Base-by-base conservation (phyloP, 2,329 filamentous ascomycete genomes). In the Colletotrichum paranaense region DNA sequence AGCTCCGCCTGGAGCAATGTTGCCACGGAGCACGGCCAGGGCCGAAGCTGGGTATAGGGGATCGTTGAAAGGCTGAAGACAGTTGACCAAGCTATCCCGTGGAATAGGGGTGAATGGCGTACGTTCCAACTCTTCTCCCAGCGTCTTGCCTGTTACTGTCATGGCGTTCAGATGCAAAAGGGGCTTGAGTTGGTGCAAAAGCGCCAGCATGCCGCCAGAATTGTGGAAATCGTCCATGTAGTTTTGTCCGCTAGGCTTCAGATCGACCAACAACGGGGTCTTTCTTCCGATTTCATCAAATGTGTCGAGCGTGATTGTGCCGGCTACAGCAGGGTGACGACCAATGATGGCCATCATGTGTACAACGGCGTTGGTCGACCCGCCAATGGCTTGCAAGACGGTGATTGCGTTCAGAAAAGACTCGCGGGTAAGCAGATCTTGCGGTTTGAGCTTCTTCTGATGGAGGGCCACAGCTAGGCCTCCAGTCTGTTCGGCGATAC, bases 191-290 rank as follows among this genome's bases (percentile, higher is more conserved):
- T 94, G 85, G 76, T 95, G 95, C 75, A 97, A 90, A 0, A 98
- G 91, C 0, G 93, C 93, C 0, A 93, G 92, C 81, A 97, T 94
- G 35, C 95, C 95, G 28, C 95, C 95, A 64, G 97, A 92, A 72
- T 95, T 92, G 82, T 97, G 97, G 53, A 98, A 91, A 79, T 98
- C 95, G 5, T 93, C 94, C 92, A 98, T 97, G 81, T 95, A 93
- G 80, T 95, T 95, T 67, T 93, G 92, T 1, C 95, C 95, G 73
- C 91, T 94, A 0, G 95, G 95, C n/a, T 95, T 94, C 22, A 97
- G 87, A 79, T 97, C 93, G 1, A 95, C 93, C 53, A 97, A 89
- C 78, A 97, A 91, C 0, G 95, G 95, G 1, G 95, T 95, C 76
- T 89, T 91, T 76, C 94, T 87, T 68, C 92, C 93, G 62, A 97